Base-by-base conservation (phyloP, 352 stramenopile genomes). In the Hyaloperonospora brassicae region DNA sequence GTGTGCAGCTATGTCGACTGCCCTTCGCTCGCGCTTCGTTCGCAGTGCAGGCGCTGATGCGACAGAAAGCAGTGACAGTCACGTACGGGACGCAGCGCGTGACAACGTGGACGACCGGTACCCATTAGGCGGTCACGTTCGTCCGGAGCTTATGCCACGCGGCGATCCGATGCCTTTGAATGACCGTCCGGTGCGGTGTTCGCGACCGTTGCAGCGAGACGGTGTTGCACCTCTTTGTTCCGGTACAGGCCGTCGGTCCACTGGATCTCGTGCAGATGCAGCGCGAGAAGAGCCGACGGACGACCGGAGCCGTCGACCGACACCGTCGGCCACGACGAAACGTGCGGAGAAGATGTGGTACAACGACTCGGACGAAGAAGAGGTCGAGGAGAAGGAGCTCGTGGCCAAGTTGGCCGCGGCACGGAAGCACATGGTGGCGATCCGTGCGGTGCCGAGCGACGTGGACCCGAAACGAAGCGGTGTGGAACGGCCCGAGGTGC, bases 1-100 rank as follows among this genome's bases (percentile, higher is more conserved):
- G 17, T 17, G 17, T 17, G 17, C 17, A 17, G 8, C 41, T 21
- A 35, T 27, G 17, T 42, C 57, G 49, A 61, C 64, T 1, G 36
- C 47, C 24, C 66, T 66, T 31, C n/a, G 48, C 43, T 63, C 69
- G 50, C 65, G 69, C 31, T 75, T 78, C 62, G 65, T 57, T 47
- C 64, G 55, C 47, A 52, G 59, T 30, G 30, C 22, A 47, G 55
- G 42, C 51, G 47, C 36, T 41, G 31, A 24, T 23, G 42, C 55
- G 34, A 59, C 55, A 41, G 14, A 27, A 22, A 55, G 30, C 11
- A 49, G 53, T 8, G 60, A 75, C 23, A 52, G 70, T 46, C 66
- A 71, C 13, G 60, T 86, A 13, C 73, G 68, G 6, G 73, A 85
- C 44, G 78, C 86, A 59, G 52, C 84, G 46, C 83, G 72, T 53